phyloP scores from a whole-genome alignment of 2,329 filamentous ascomycete species.

The Emergomyces pasteurianus region DNA sequence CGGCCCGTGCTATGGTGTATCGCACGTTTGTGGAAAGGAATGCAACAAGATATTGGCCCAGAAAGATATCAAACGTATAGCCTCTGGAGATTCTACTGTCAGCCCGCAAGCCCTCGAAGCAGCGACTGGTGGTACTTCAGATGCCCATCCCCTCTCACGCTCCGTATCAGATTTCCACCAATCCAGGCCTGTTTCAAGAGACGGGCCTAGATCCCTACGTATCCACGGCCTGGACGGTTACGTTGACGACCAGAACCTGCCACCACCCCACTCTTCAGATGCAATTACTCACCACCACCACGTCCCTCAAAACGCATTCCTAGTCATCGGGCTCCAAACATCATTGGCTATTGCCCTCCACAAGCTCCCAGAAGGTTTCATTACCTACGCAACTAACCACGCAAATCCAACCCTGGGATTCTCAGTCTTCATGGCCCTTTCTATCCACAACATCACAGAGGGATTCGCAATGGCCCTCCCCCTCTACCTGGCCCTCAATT shows the following conservation, averaged over 20 bases:
- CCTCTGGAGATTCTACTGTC: not conserved
- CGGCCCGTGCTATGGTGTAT: slow-evolving; percentile 50
- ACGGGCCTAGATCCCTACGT: not conserved
- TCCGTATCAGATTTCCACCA: not conserved
- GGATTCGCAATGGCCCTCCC: slow-evolving; percentile 90
- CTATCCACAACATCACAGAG: slow-evolving; percentile 97
- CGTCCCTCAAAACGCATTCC: slow-evolving; percentile 83
- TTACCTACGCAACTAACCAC: slow-evolving; percentile 96
- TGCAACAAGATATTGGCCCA: slow-evolving; percentile 40
- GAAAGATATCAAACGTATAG: slow-evolving; percentile 6
- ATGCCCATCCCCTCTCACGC: not conserved
- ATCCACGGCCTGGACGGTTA: slow-evolving; percentile 12
- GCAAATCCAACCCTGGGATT: slow-evolving; percentile 80
- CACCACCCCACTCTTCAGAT: slow-evolving; percentile 10
- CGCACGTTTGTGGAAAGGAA: slow-evolving; percentile 49
- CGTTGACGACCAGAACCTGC: slow-evolving; percentile 11
- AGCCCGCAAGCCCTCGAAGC: not conserved
- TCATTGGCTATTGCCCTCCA: slow-evolving; percentile 90
- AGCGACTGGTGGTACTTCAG: not conserved
- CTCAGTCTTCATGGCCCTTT: slow-evolving; percentile 86
- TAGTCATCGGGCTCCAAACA: slow-evolving; percentile 91
- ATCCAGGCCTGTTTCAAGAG: not conserved
- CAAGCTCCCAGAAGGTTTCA: slow-evolving; percentile 78
- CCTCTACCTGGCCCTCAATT: slow-evolving; percentile 79
- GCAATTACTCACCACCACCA: slow-evolving; percentile 70